These are phyloP conservation scores for Lolium perenne DNA, from an alignment of 176 grass and related monocot species.

Conservation along the genomic window DNA sequence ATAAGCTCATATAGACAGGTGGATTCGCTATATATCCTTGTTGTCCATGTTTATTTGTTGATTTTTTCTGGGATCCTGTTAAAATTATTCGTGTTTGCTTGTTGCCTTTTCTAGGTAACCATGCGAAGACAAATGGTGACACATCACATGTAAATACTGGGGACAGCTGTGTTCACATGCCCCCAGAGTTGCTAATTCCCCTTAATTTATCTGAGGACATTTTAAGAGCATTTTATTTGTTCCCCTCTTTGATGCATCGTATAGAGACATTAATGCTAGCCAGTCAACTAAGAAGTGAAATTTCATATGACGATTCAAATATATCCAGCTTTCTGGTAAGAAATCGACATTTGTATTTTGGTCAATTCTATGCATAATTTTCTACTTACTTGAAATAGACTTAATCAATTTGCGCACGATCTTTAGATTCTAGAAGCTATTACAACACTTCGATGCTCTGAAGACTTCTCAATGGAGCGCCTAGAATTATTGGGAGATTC, in stretches of 20 bases:
- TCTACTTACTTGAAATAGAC: conserved; percentile 36
- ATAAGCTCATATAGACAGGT: no score
- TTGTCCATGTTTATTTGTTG: conserved; percentile 34
- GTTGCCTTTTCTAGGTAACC: conserved; percentile 56
- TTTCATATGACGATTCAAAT: conserved; percentile 57
- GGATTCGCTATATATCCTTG: not conserved
- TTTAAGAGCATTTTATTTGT: conserved; percentile 82
- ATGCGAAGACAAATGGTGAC: conserved; percentile 45
- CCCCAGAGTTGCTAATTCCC: conserved; percentile 80
- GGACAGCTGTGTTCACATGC: conserved; percentile 70
- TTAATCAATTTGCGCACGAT: conserved; percentile 22
- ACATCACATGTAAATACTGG: conserved; percentile 43
- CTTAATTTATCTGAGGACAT: conserved; percentile 77
- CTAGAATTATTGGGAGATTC: conserved; percentile 92
- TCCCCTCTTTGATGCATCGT: conserved; percentile 94
- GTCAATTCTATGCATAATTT: conserved; percentile 37
- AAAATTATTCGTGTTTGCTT: conserved; percentile 11
- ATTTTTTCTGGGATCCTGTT: conserved; percentile 49
- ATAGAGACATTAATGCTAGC: conserved; percentile 82
- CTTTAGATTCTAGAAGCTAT: conserved; percentile 93
- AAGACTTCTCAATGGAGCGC: conserved; percentile 96
- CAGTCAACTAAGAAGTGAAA: conserved; percentile 80
- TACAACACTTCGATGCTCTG: conserved; percentile 72
- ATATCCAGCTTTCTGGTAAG: conserved; percentile 79
- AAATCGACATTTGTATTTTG: not conserved